These are phyloP conservation scores for Hymenoscyphus fructigenus DNA, from an alignment of 2,329 filamentous ascomycete species.

Conservation along the genomic window DNA sequence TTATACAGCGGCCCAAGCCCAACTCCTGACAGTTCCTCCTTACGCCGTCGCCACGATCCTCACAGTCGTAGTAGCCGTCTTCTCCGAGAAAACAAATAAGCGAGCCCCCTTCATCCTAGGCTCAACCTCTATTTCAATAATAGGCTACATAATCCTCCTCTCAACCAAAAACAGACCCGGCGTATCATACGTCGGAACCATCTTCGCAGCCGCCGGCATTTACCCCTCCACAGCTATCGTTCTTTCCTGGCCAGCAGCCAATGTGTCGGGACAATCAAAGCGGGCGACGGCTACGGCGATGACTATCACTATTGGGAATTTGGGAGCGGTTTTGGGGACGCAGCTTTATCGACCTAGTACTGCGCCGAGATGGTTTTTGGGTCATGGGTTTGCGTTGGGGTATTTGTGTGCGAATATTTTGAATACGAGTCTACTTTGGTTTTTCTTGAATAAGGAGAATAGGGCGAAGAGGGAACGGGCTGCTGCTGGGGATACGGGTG, in stretches of 20 bases:
- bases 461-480: slow-evolving; percentile 45
- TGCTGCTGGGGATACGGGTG: slow-evolving; percentile 49
- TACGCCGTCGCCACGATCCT: slow-evolving; percentile 62
- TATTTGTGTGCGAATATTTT: slow-evolving; percentile 60
- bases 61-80: slow-evolving; percentile 56
- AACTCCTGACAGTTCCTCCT: slow-evolving; percentile 62
- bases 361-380: slow-evolving; percentile 62
- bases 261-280: slow-evolving; percentile 70
- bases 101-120: slow-evolving; percentile 64
- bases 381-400: slow-evolving; percentile 64
- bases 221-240: slow-evolving; percentile 64
- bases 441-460: slow-evolving; percentile 59
- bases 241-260: slow-evolving; percentile 70
- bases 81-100: slow-evolving; percentile 56
- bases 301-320: slow-evolving; percentile 70
- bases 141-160: slow-evolving; percentile 61
- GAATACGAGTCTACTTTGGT: slow-evolving; percentile 53
- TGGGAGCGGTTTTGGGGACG: slow-evolving; percentile 67
- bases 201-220: slow-evolving; percentile 65
- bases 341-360: slow-evolving; percentile 64
- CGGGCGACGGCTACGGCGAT: slow-evolving; percentile 66
- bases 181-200: slow-evolving; percentile 59
- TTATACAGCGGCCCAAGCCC: slow-evolving; percentile 52
- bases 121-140: slow-evolving; percentile 53
- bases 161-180: slow-evolving; percentile 50